Percentiles rank a stretch among this genome's conserved stretches.
phyloP scores from a whole-genome alignment of 805 yeast species.

The Komagataella pastoris region DNA sequence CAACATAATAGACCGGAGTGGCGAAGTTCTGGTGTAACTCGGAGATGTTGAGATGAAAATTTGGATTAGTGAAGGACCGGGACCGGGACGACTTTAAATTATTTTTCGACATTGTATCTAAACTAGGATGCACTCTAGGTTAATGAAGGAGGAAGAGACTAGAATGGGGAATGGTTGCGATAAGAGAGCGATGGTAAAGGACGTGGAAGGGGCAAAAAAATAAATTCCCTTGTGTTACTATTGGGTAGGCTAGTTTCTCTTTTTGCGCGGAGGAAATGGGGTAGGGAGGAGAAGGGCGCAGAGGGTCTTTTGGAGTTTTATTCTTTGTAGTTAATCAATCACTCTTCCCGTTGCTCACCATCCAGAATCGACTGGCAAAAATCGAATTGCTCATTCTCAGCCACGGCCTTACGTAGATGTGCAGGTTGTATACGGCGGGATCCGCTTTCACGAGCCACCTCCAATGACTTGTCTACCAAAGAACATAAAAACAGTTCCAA shows the following conservation, averaged over 20 bases:
- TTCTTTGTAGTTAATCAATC: constrained; percentile 1
- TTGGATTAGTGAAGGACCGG: constrained; percentile 14
- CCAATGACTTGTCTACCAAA: constrained; percentile 71
- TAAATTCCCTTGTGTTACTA: not conserved
- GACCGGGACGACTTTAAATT: not conserved
- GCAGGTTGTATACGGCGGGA: constrained; percentile 73
- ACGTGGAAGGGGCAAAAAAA: not conserved
- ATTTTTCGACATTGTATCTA: not conserved
- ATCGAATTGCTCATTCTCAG: constrained; percentile 83
- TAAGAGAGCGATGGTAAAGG: not conserved
- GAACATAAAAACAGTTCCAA: constrained; percentile 85
- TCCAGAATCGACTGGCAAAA: constrained; percentile 61
- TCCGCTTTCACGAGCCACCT: constrained; percentile 63
- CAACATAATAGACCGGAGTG: constrained; percentile 19
- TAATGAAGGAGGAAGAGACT: not conserved
- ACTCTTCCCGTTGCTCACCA: not conserved
- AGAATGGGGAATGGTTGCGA: not conserved
- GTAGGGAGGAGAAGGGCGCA: not conserved
- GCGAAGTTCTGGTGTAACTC: constrained; percentile 11
- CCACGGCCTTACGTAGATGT: constrained; percentile 74
- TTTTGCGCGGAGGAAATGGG: not conserved
- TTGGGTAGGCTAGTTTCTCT: not conserved
- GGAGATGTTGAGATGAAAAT: constrained; percentile 19
- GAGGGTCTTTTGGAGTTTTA: not conserved
- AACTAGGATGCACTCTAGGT: not conserved